Percentiles rank a stretch among this genome's conserved stretches.
These are phyloP conservation scores for Iris macrosiphon DNA, from an alignment of 106 monocot genomes.

Conservation along the genomic window DNA sequence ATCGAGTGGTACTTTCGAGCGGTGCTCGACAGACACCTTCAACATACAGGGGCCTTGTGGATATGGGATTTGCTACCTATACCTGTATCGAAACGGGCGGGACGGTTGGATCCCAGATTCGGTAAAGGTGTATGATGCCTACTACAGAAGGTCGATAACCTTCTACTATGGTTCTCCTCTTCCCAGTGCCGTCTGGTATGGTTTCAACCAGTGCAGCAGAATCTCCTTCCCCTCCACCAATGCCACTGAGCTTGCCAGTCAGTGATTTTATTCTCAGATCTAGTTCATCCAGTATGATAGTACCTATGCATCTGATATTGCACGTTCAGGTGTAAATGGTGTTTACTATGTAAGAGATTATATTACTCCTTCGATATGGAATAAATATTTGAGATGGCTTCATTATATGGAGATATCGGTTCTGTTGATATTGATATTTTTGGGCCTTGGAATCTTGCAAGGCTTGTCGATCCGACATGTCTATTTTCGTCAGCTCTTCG, in stretches of 20 bases:
- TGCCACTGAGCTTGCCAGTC: background rate
- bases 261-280: no score
- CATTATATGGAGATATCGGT: no score
- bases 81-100: conserved; percentile 39
- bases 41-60: conserved; percentile 58
- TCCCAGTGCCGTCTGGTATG: conserved; percentile 56
- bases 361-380: no score
- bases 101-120: conserved; percentile 68
- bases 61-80: conserved; percentile 64
- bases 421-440: no score
- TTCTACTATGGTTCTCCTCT: conserved; percentile 48
- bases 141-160: conserved; percentile 26
- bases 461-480: no score
- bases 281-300: no score
- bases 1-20: conserved; percentile 39
- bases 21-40: conserved; percentile 79
- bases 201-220: conserved; percentile 45
- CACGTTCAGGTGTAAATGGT: no score
- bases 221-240: background rate
- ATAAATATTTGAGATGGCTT: no score
- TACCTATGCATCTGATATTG: no score
- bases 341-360: no score
- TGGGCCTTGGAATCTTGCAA: no score
- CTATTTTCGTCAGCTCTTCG: no score
- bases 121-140: conserved; percentile 41